Evolutionary conservation across 2,329 filamentous ascomycete species (phyloP).

Genomic region (Hirsutella thompsonii): DNA sequence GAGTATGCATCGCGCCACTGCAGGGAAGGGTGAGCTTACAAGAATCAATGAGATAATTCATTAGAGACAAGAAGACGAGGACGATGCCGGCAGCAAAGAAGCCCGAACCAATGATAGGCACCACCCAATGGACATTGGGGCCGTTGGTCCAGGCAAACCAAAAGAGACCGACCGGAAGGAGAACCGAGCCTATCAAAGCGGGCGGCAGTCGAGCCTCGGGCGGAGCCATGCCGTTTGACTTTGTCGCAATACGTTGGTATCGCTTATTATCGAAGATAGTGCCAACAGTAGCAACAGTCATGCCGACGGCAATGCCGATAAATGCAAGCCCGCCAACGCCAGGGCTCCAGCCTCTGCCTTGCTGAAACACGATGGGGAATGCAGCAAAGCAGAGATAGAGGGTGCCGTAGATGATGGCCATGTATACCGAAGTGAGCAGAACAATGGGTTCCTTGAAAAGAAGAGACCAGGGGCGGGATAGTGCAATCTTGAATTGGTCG

Average conservation of each 20-base stretch:
- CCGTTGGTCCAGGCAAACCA: constrained; percentile 55
- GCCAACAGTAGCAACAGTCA: constrained; percentile 42
- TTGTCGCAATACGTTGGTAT: constrained; percentile 31
- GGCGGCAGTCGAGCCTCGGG: constrained; percentile 52
- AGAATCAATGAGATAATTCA: constrained; percentile 57
- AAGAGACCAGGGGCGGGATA: constrained; percentile 52
- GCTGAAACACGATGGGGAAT: constrained; percentile 50
- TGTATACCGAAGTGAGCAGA: constrained; percentile 48
- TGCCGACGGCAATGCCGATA: constrained; percentile 50
- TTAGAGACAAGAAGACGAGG: constrained; percentile 50
- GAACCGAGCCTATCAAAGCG: constrained; percentile 43
- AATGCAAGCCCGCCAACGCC: constrained; percentile 50
- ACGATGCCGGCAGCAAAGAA: constrained; percentile 45
- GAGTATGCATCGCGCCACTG: background rate
- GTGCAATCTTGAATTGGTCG: constrained; percentile 38
- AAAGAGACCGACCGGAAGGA: constrained; percentile 48
- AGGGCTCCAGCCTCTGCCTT: constrained; percentile 41
- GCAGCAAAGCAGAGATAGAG: constrained; percentile 42
- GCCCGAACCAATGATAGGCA: constrained; percentile 28
- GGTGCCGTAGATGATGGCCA: constrained; percentile 44
- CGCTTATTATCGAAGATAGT: constrained; percentile 39
- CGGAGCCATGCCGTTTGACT: constrained; percentile 41
- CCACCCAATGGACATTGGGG: constrained; percentile 42
- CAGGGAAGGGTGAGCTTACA: constrained; percentile 18
- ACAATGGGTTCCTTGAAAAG: constrained; percentile 57